Evolutionary conservation across 768 basidiomycete genomes (phyloP).

Genomic region (Filobasidium floriforme): DNA sequence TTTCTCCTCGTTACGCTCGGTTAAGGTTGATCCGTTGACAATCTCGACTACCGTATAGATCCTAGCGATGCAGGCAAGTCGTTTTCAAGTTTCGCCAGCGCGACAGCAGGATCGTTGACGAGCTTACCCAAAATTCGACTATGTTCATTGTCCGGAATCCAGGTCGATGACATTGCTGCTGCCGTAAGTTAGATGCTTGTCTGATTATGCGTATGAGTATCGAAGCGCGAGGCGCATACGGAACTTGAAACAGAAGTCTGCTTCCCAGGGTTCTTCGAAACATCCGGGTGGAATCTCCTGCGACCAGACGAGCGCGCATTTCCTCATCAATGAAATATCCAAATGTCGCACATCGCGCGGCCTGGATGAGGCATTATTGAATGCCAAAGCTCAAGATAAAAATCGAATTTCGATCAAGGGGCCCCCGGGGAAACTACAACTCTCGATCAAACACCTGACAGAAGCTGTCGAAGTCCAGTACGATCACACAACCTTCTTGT

Average conservation of each 20-base stretch:
- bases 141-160: neutral
- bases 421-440: neutral
- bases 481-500: neutral
- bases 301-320: neutral
- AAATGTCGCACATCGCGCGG: neutral
- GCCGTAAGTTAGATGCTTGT: neutral
- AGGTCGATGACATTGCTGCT: neutral
- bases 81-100: neutral
- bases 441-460: neutral
- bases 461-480: neutral
- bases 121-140: neutral
- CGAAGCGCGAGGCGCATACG: neutral
- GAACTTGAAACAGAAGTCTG: neutral
- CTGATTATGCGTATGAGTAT: neutral
- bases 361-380: neutral
- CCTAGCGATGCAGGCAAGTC: neutral
- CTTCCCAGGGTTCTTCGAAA: neutral
- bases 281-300: neutral
- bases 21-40: neutral
- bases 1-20: neutral
- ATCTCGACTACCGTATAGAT: neutral
- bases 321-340: neutral
- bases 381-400: neutral
- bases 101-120: neutral
- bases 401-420: neutral